Evolutionary conservation across 163 green algal species (phyloP).

Genomic region (Trebouxiophyceae sp.): DNA sequence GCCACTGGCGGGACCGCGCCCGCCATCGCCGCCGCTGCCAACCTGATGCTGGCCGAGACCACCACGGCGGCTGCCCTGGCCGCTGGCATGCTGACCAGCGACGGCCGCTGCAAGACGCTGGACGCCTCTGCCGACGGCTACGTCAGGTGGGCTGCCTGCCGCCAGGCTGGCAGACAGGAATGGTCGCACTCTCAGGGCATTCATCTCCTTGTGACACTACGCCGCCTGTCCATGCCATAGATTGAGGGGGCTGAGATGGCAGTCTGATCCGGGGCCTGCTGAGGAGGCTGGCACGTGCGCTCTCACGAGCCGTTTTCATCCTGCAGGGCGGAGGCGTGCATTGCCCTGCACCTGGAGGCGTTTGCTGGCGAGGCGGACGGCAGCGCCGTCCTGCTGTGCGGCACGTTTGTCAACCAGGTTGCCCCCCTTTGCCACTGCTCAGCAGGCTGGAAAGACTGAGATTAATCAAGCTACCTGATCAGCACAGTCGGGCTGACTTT

Average conservation of each 20-base stretch:
- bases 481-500: no score
- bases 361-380: background rate
- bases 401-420: constrained; percentile 44
- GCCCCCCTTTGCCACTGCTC: background rate
- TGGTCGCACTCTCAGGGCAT: no score
- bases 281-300: background rate
- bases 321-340: constrained; percentile 9
- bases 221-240: no score
- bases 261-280: no score
- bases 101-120: constrained; percentile 87
- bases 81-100: constrained; percentile 73
- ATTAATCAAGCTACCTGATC: no score
- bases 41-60: constrained; percentile 42
- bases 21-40: constrained; percentile 54
- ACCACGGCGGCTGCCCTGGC: constrained; percentile 44
- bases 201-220: no score
- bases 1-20: background rate
- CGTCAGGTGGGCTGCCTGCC: constrained; percentile 31
- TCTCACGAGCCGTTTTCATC: background rate
- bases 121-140: constrained; percentile 83
- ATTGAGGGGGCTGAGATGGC: no score
- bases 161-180: no score
- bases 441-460: background rate
- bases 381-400: constrained; percentile 11
- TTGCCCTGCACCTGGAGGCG: constrained; percentile 1